phyloP scores from a whole-genome alignment of 148 eudicot genomes.

The Vaccinium myrtillus region DNA sequence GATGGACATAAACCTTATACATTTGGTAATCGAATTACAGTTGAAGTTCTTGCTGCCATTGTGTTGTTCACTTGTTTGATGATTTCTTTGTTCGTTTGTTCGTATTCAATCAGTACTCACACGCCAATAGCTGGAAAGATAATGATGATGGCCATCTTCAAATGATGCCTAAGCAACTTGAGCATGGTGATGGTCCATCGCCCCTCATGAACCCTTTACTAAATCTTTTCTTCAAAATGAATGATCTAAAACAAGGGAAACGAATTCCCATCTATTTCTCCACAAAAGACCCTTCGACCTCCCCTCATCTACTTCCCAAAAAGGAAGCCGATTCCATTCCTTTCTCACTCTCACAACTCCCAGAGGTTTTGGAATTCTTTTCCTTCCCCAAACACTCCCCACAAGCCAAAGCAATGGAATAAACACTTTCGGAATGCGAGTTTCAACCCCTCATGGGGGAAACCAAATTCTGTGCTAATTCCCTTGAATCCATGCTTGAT shows the following conservation, averaged over 20 bases:
- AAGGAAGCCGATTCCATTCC: conserved; percentile 56
- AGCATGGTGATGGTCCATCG: conserved; percentile 10
- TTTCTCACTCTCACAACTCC: conserved; percentile 39
- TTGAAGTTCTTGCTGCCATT: too few species aligned
- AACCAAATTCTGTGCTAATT: conserved; percentile 40
- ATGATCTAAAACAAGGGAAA: conserved; percentile 40
- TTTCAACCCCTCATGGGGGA: conserved; percentile 29
- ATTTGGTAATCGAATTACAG: too few species aligned
- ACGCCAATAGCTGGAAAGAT: too few species aligned
- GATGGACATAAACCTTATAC: too few species aligned
- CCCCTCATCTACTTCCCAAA: conserved; percentile 44
- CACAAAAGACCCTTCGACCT: conserved; percentile 30
- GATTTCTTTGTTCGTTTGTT: too few species aligned
- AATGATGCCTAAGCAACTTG: background rate
- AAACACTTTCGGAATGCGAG: conserved; percentile 41
- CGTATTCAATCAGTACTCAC: background rate
- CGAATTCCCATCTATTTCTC: conserved; percentile 45
- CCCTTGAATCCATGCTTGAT: conserved; percentile 52
- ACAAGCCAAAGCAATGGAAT: conserved; percentile 40
- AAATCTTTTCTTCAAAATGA: conserved; percentile 41
- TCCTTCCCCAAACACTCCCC: too few species aligned
- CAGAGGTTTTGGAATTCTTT: conserved; percentile 33
- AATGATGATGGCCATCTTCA: background rate
- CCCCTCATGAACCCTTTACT: conserved; percentile 30
- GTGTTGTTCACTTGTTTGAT: too few species aligned